These are phyloP conservation scores for Staphylotrichum tortipilum DNA, from an alignment of 495 filamentous ascomycete genomes.

Conservation along the genomic window DNA sequence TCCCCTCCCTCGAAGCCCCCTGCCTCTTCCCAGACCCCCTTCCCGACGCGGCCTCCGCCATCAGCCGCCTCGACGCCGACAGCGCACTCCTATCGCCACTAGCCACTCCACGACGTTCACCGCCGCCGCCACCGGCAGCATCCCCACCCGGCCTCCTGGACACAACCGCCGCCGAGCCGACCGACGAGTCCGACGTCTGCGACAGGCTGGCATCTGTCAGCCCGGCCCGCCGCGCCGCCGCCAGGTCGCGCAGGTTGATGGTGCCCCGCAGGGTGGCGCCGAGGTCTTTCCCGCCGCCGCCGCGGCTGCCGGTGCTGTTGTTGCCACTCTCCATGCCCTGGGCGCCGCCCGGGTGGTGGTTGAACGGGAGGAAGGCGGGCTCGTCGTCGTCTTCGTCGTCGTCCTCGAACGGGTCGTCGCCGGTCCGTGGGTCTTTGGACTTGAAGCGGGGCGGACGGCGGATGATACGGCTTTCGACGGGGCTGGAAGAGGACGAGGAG, in stretches of 20 bases:
- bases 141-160: conserved; percentile 6
- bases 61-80: conserved; percentile 47
- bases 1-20: conserved; percentile 53
- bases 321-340: too few relatives aligned
- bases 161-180: conserved; percentile 47
- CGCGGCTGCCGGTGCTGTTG: too few relatives aligned
- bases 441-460: conserved; percentile 49
- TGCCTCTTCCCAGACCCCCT: conserved; percentile 35
- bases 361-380: conserved; percentile 69
- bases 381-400: conserved; percentile 48
- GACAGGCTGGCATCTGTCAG: conserved; percentile 13
- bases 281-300: conserved; percentile 40
- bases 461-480: conserved; percentile 46
- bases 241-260: conserved; percentile 32
- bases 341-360: conserved; percentile 3
- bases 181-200: conserved; percentile 51
- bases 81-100: conserved; percentile 12
- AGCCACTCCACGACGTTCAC: neutral
- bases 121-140: neutral
- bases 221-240: neutral
- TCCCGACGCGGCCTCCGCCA: conserved; percentile 49
- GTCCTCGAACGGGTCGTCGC: conserved; percentile 1
- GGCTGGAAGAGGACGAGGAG: conserved; percentile 38
- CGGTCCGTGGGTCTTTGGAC: conserved; percentile 20
- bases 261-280: conserved; percentile 54